Base-by-base conservation (phyloP, 768 basidiomycete genomes). In the Calocera viscosa region DNA sequence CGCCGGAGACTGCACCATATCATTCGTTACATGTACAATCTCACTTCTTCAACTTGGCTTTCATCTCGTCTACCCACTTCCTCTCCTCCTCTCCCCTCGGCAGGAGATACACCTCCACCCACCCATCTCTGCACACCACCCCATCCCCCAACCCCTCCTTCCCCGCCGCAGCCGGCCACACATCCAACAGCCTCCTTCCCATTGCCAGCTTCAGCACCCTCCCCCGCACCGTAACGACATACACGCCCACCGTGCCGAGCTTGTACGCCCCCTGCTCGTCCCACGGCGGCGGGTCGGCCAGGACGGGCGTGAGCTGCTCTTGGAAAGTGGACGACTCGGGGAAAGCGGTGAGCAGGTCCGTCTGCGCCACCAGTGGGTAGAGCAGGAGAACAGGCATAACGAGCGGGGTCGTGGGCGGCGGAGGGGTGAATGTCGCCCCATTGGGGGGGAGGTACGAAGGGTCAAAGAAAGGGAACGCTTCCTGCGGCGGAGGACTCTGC, bases 121-220 rank as follows among this genome's bases (percentile, higher is more conserved):
- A 91, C 2, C 89, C 88, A 70, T 91, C 90, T 70, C 85, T 87
- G 53, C 97, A 72, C 73, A 92, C 90, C 64, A 97, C 74, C 1
- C 95, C 94, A 73, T 98, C 94, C 69, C 71, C 30, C 68, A 26
- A 34, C 28, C n/a, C 75, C 34, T 81, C 82, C 1, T 64, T 70
- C 7, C 53, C 53, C 14, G 53, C 53, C 24, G 53, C 53, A 60
- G 53, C 53, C 14, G 53, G 53, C 53, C 53, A 87, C 2, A 95
- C 87, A 72, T 94, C 90, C 53, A 81, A 77, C 67, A 98, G 78
- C 12, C 88, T 88, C 85, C 95, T 87, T 74, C 89, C 92, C 78
- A 87, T 90, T 16, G 94, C 95, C 2, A 95, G 84, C 77, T 94
- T 99, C 67, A 99, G 78, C 53, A 98, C 76, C 40, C 91, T 82